phyloP scores from a whole-genome alignment of 495 filamentous ascomycete genomes.

The Tuber brumale region DNA sequence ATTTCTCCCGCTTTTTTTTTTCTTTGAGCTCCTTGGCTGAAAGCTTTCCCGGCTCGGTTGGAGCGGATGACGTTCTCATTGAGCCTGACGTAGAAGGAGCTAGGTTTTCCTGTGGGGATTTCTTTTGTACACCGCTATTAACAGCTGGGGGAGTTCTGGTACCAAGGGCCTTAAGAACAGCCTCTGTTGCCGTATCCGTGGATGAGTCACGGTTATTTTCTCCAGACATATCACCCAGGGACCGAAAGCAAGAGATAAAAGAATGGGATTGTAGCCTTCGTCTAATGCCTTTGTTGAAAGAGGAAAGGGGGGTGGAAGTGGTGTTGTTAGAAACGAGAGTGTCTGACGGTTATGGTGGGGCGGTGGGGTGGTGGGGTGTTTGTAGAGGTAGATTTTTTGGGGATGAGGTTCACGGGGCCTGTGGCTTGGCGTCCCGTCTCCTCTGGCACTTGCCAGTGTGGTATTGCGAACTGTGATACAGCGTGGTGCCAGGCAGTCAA shows the following conservation, averaged over 20 bases:
- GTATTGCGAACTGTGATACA: too few relatives aligned
- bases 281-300: not conserved
- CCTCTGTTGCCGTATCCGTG: not conserved
- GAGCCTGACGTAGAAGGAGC: conserved; percentile 38
- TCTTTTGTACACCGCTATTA: not conserved
- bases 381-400: conserved; percentile 20
- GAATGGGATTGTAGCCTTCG: not conserved
- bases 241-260: not conserved
- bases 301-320: not conserved
- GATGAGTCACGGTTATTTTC: not conserved
- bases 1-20: conserved; percentile 70
- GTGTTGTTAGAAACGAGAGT: not conserved
- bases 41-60: conserved; percentile 35
- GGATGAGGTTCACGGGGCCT: conserved; percentile 4
- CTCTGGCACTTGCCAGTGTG: not conserved
- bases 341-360: not conserved
- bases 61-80: conserved; percentile 38
- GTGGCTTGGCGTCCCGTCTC: conserved; percentile 5
- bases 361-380: not conserved
- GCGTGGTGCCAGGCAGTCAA: too few relatives aligned
- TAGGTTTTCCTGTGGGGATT: not conserved
- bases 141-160: not conserved
- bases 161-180: not conserved
- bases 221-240: not conserved
- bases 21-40: conserved; percentile 64